phyloP scores from a whole-genome alignment of 495 filamentous ascomycete species.

The Chaetomidium leptoderma region DNA sequence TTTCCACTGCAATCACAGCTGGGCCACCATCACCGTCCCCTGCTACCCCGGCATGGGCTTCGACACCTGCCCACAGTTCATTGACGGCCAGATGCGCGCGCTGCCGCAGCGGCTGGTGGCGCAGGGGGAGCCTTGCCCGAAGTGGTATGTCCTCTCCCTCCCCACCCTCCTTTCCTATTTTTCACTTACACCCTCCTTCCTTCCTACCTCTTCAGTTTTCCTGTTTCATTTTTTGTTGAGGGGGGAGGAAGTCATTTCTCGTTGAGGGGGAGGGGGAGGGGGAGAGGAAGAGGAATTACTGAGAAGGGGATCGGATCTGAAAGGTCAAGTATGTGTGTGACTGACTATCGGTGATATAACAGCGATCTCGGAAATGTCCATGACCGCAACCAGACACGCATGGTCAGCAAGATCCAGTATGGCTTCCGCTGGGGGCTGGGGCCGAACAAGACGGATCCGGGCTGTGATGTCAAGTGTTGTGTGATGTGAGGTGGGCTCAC shows the following conservation, averaged over 20 bases:
- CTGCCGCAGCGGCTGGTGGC: constrained; percentile 20
- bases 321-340: too few species aligned
- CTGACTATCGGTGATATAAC: background rate
- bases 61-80: constrained; percentile 32
- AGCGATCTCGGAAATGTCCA: constrained; percentile 30
- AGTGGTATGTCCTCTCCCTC: constrained; percentile 18
- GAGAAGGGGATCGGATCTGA: too few species aligned
- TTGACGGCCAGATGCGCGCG: constrained; percentile 22
- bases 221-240: background rate
- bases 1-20: constrained; percentile 37
- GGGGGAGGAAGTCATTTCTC: background rate
- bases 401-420: constrained; percentile 28
- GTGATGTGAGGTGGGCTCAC: constrained; percentile 32
- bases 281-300: background rate
- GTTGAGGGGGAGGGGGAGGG: background rate
- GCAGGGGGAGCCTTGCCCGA: constrained; percentile 24
- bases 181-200: too few species aligned
- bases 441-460: constrained; percentile 33
- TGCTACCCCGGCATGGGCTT: constrained; percentile 40
- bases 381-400: constrained; percentile 35
- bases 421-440: constrained; percentile 38
- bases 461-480: constrained; percentile 33
- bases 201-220: too few species aligned
- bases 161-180: background rate
- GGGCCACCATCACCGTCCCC: constrained; percentile 32